Evolutionary conservation across 371 early-diverging fungal species (phyloP).

Genomic region (Mortierella sp.): DNA sequence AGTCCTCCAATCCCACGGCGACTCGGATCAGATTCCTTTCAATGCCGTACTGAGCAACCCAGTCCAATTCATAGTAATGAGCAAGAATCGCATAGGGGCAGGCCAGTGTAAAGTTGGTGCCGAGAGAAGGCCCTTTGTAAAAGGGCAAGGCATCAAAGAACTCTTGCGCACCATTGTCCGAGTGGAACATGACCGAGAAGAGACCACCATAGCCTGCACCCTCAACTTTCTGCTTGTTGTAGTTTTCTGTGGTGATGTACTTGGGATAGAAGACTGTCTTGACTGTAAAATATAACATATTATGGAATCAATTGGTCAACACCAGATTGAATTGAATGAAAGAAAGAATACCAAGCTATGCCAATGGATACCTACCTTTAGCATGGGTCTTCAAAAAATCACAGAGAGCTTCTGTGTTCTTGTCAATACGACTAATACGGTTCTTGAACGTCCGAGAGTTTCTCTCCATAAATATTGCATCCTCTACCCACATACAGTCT

Average conservation of each 20-base stretch:
- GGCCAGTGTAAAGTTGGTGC: slow-evolving; percentile 95
- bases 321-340: background rate
- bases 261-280: slow-evolving; percentile 86
- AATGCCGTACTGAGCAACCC: slow-evolving; percentile 90
- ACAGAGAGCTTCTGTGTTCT: slow-evolving; percentile 82
- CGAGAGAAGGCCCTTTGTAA: slow-evolving; percentile 95
- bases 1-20: slow-evolving; percentile 90
- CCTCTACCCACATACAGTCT: slow-evolving; percentile 91
- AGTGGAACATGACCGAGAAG: slow-evolving; percentile 81
- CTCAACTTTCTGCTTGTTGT: slow-evolving; percentile 66
- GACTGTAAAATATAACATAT: slow-evolving; percentile 61
- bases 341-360: background rate
- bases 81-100: slow-evolving; percentile 96
- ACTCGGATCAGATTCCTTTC: slow-evolving; percentile 81
- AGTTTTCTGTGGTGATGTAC: slow-evolving; percentile 73
- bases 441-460: slow-evolving; percentile 90
- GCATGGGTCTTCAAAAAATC: slow-evolving; percentile 74
- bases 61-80: slow-evolving; percentile 92
- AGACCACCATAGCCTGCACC: slow-evolving; percentile 90
- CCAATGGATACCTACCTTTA: slow-evolving; percentile 56
- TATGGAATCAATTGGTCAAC: background rate
- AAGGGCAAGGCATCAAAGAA: slow-evolving; percentile 87
- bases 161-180: slow-evolving; percentile 63
- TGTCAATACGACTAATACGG: slow-evolving; percentile 79
- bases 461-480: slow-evolving; percentile 93